Conservation (phyloP, 306 rosid genomes). For the Alnus rubra region DNA sequence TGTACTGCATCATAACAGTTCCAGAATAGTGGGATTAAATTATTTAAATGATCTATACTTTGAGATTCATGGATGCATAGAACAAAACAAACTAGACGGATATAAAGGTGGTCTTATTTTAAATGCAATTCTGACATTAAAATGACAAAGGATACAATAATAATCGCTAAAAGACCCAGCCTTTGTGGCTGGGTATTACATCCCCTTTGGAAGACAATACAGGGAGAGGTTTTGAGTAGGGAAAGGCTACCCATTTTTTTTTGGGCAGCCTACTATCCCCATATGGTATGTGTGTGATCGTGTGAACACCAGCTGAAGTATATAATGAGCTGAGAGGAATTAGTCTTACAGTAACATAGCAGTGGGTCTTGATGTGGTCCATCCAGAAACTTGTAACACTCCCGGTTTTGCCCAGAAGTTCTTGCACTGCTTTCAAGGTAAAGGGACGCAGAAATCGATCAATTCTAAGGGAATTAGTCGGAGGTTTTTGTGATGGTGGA, state of each 20-base stretch:
- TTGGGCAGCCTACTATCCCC: neutral
- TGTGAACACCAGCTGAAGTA: neutral
- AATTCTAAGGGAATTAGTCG: constrained; percentile 81
- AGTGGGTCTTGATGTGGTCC: constrained; percentile 99
- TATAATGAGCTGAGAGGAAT: constrained; percentile 8
- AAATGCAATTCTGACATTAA: neutral
- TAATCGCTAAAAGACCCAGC: neutral
- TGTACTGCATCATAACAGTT: constrained; percentile 55
- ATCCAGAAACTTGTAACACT: constrained; percentile 82
- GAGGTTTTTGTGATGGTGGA: constrained; percentile 74
- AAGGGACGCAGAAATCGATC: constrained; percentile 93
- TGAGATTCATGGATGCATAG: neutral
- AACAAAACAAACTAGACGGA: neutral
- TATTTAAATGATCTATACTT: neutral
- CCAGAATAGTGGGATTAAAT: constrained; percentile 8
- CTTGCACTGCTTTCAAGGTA: constrained; percentile 96
- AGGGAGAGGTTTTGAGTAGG: neutral
- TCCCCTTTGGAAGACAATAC: neutral
- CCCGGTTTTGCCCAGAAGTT: constrained; percentile 87
- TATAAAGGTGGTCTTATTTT: neutral
- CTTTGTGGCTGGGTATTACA: neutral
- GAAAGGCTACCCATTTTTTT: neutral
- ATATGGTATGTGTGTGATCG: neutral
- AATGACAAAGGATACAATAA: no score
- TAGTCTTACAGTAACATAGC: constrained; percentile 86